phyloP scores from a whole-genome alignment of 164 flowering plant genomes.

The Buxus sempervirens region DNA sequence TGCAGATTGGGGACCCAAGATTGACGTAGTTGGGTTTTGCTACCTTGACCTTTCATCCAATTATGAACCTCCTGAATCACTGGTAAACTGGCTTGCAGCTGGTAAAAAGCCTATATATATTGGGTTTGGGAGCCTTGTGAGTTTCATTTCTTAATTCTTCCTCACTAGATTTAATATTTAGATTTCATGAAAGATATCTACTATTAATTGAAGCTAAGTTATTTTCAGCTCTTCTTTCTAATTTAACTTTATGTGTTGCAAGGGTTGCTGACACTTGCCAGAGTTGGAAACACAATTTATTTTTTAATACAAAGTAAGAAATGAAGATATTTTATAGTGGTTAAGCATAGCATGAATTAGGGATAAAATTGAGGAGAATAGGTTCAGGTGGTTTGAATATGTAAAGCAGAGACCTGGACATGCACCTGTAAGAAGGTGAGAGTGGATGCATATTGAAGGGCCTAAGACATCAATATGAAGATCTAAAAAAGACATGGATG shows the following conservation, averaged over 20 bases:
- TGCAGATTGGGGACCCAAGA: constrained; percentile 97
- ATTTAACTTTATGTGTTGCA: too few relatives aligned
- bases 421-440: too few relatives aligned
- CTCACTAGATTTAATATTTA: background rate
- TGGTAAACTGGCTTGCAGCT: constrained; percentile 76
- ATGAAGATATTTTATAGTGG: too few relatives aligned
- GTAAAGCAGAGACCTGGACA: too few relatives aligned
- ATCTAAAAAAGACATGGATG: too few relatives aligned
- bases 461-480: too few relatives aligned
- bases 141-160: constrained; percentile 27
- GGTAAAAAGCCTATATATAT: constrained; percentile 86
- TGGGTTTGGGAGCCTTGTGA: constrained; percentile 99
- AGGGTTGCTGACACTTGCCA: too few relatives aligned
- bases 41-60: constrained; percentile 96
- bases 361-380: too few relatives aligned
- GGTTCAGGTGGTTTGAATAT: too few relatives aligned
- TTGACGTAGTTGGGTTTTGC: constrained; percentile 99
- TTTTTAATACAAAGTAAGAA: too few relatives aligned
- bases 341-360: too few relatives aligned
- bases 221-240: background rate
- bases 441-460: too few relatives aligned
- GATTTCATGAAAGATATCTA: background rate
- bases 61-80: constrained; percentile 82
- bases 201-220: background rate
- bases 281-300: background rate